Percentiles rank a stretch among this genome's conserved stretches.
phyloP scores from a whole-genome alignment of 2,329 filamentous ascomycete species.

The Sphaerostilbella broomeana region DNA sequence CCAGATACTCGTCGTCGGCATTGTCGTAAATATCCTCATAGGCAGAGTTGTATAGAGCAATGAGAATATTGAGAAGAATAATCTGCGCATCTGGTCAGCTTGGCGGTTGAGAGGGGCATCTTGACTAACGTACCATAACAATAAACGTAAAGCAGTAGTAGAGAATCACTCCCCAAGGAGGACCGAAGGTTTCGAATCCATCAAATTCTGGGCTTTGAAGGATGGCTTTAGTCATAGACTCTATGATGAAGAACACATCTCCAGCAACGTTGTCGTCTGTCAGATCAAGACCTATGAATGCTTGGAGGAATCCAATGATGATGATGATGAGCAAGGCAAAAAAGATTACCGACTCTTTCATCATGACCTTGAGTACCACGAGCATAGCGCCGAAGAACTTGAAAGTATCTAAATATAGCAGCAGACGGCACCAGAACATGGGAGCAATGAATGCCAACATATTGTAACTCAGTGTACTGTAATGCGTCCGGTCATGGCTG shows the following conservation, averaged over 20 bases:
- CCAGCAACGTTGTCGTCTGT: conserved; percentile 64
- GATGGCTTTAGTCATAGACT: conserved; percentile 81
- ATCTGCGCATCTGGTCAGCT: conserved; percentile 32
- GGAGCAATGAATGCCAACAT: conserved; percentile 89
- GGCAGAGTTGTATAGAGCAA: conserved; percentile 92
- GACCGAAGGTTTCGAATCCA: conserved; percentile 83
- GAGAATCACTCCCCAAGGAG: conserved; percentile 86
- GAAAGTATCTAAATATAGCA: conserved; percentile 89
- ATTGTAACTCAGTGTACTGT: conserved; percentile 84
- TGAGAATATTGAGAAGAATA: conserved; percentile 87
- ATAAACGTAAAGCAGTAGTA: conserved; percentile 98
- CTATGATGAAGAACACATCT: conserved; percentile 67
- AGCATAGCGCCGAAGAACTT: conserved; percentile 98
- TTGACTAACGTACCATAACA: conserved; percentile 63
- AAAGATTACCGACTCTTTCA: conserved; percentile 92
- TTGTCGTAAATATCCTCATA: conserved; percentile 94
- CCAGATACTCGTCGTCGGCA: conserved; percentile 91
- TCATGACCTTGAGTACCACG: conserved; percentile 91
- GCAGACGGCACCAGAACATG: conserved; percentile 91
- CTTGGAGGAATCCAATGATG: conserved; percentile 81
- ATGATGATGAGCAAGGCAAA: conserved; percentile 85
- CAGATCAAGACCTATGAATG: conserved; percentile 85
- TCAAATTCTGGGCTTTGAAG: conserved; percentile 88
- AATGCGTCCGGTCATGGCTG: conserved; percentile 42
- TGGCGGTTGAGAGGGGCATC: neutral